Percentiles rank a stretch among this genome's conserved stretches.
Evolutionary conservation across 495 filamentous ascomycete genomes (phyloP).

Genomic region (Rhizodiscina lignyota): DNA sequence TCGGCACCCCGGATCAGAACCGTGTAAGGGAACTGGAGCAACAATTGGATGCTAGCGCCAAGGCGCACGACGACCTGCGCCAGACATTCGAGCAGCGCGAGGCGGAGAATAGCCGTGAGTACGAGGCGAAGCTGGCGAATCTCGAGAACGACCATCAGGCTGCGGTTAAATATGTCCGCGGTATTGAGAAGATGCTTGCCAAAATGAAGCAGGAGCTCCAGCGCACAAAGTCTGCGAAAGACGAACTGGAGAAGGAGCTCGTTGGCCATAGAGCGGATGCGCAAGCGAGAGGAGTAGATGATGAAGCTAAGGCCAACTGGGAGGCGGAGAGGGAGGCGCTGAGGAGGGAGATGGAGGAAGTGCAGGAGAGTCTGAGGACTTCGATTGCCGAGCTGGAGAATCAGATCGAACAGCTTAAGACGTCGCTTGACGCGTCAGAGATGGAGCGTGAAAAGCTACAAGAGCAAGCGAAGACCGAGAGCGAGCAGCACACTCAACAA

Average conservation of each 20-base stretch:
- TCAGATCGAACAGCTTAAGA: conserved; percentile 48
- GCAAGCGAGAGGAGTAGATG: background rate
- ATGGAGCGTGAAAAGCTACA: conserved; percentile 50
- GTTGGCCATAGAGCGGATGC: conserved; percentile 28
- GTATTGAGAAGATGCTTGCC: conserved; percentile 96
- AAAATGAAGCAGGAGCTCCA: conserved; percentile 93
- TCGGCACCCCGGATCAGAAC: conserved; percentile 59
- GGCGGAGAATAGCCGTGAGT: conserved; percentile 68
- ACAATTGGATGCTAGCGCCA: conserved; percentile 60
- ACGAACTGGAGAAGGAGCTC: conserved; percentile 65
- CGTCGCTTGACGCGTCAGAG: conserved; percentile 44
- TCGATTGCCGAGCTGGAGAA: conserved; percentile 51
- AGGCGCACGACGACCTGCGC: conserved; percentile 73
- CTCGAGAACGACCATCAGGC: conserved; percentile 95
- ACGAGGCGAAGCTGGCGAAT: conserved; percentile 79
- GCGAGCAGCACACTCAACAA: conserved; percentile 35
- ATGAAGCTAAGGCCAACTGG: conserved; percentile 42
- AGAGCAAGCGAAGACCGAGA: conserved; percentile 40
- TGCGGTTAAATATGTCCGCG: conserved; percentile 98
- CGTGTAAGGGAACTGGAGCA: conserved; percentile 83
- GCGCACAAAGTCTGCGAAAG: conserved; percentile 74
- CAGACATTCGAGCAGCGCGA: conserved; percentile 55
- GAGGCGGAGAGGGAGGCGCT: conserved; percentile 56
- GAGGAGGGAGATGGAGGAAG: conserved; percentile 42
- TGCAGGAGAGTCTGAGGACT: conserved; percentile 49